These are phyloP conservation scores for Rhodamnia rubescens DNA, from an alignment of 345 rosid species.

Conservation along the genomic window DNA sequence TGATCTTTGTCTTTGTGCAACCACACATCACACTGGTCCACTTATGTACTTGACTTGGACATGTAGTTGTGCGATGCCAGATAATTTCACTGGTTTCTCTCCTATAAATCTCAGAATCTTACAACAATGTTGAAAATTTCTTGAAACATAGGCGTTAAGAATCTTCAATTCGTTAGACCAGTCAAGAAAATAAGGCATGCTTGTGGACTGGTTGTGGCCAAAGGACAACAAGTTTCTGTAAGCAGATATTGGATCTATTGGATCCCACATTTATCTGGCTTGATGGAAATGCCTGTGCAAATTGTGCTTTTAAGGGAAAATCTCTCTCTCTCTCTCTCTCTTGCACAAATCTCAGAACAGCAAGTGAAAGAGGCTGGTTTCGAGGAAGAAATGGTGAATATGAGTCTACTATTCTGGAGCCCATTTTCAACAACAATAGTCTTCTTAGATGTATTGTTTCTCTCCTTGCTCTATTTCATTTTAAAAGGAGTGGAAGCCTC, in stretches of 20 bases:
- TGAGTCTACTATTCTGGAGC: neutral
- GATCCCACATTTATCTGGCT: neutral
- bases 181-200: neutral
- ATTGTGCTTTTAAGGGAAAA: neutral
- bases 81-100: neutral
- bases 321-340: neutral
- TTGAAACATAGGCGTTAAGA: neutral
- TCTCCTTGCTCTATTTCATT: neutral
- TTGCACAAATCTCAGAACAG: neutral
- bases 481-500: neutral
- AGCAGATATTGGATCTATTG: neutral
- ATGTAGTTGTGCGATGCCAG: neutral
- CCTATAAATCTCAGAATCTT: neutral
- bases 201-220: neutral
- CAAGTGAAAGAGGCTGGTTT: neutral
- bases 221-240: neutral
- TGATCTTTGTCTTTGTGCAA: neutral
- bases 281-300: neutral
- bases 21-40: neutral
- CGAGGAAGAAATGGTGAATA: neutral
- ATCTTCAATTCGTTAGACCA: neutral
- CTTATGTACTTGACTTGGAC: neutral
- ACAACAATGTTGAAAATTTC: neutral
- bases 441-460: neutral
- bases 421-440: neutral